Conservation (phyloP, 352 stramenopile genomes). For the Peronospora belbahrii region DNA sequence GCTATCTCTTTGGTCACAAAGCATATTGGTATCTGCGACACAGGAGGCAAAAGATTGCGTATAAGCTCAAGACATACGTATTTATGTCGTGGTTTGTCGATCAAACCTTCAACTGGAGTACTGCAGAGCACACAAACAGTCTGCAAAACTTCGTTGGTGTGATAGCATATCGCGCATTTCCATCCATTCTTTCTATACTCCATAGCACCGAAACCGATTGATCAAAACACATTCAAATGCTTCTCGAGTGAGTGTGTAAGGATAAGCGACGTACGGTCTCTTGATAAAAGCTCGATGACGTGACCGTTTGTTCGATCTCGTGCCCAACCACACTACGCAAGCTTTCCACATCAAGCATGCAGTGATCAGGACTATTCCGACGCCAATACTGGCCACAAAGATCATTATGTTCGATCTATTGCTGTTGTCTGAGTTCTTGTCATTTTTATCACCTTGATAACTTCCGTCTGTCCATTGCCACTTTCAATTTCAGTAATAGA, state of each 20-base stretch:
- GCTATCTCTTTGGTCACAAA: slow-evolving; percentile 10
- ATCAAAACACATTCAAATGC: slow-evolving; percentile 1
- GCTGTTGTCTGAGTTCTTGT: slow-evolving; percentile 9
- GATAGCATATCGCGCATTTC: slow-evolving; percentile 48
- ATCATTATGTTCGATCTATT: slow-evolving; percentile 21
- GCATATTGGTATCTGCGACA: slow-evolving; percentile 16
- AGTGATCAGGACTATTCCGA: slow-evolving; percentile 29
- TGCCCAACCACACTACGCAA: slow-evolving; percentile 45
- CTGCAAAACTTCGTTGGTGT: slow-evolving; percentile 45
- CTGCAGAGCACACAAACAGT: slow-evolving; percentile 47
- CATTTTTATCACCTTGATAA: slow-evolving; percentile 6
- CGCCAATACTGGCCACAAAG: slow-evolving; percentile 28
- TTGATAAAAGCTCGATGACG: slow-evolving; percentile 43
- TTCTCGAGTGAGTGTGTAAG: not conserved
- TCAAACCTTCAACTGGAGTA: slow-evolving; percentile 29
- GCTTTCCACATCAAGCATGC: slow-evolving; percentile 43
- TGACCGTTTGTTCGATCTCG: slow-evolving; percentile 21
- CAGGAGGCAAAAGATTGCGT: not conserved
- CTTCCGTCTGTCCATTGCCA: slow-evolving; percentile 15
- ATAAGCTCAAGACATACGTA: not conserved
- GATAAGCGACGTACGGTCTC: slow-evolving; percentile 28
- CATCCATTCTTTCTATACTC: slow-evolving; percentile 31
- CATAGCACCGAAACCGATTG: slow-evolving; percentile 2
- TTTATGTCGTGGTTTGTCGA: not conserved
- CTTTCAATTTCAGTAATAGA: not conserved